Conservation (phyloP, 208 protist genomes). For the Trypanosoma vivax region DNA sequence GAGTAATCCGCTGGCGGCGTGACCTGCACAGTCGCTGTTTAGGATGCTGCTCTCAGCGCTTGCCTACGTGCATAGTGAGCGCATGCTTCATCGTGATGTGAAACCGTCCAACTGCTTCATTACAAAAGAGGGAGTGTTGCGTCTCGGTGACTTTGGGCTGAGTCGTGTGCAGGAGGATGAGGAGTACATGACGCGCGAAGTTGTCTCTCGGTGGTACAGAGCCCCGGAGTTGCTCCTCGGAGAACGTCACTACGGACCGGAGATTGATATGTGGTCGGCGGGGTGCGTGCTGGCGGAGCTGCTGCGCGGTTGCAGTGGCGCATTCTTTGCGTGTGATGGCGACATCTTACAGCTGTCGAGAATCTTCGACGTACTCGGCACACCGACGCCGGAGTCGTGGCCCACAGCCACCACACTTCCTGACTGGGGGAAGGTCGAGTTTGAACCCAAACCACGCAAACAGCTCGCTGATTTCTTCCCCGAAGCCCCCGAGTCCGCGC, state of each 20-base stretch:
- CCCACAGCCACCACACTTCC: conserved; percentile 86
- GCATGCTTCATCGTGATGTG: conserved; percentile 81
- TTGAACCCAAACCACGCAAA: conserved; percentile 39
- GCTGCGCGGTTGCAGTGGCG: conserved; percentile 45
- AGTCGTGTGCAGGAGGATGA: conserved; percentile 31
- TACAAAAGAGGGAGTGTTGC: conserved; percentile 25
- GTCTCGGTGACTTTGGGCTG: conserved; percentile 59
- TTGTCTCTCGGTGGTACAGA: conserved; percentile 83
- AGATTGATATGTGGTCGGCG: conserved; percentile 87
- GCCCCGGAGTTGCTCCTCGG: conserved; percentile 87
- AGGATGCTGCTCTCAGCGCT: conserved; percentile 65
- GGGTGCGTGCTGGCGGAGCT: conserved; percentile 91
- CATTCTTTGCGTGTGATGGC: conserved; percentile 95
- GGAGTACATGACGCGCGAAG: conserved; percentile 77
- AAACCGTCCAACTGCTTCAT: conserved; percentile 88
- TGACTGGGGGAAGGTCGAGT: conserved; percentile 90
- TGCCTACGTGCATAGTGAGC: conserved; percentile 42
- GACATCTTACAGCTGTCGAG: conserved; percentile 96
- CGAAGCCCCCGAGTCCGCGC: conserved; percentile 29
- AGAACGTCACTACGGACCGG: conserved; percentile 54
- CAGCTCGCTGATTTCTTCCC: conserved; percentile 58
- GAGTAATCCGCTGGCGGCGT: conserved; percentile 21
- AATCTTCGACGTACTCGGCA: conserved; percentile 96
- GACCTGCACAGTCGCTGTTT: conserved; percentile 24
- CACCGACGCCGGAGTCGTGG: conserved; percentile 83